Base-by-base conservation (phyloP, 2,329 filamentous ascomycete genomes). In the Chrysosporium queenslandicum region DNA sequence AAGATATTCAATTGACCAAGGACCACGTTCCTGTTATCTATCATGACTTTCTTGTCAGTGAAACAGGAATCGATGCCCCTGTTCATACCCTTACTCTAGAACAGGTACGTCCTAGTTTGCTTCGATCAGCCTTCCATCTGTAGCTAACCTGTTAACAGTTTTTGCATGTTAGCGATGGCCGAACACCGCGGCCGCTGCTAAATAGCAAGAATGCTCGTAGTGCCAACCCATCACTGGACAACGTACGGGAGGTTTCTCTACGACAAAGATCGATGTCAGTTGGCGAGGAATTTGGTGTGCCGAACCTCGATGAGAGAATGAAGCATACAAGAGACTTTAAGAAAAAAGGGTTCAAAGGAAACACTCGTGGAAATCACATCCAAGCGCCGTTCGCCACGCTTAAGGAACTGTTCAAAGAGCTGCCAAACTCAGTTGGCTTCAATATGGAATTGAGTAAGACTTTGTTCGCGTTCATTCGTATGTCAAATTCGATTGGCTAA, bases 11-110 rank as follows among this genome's bases (percentile, higher is more conserved):
- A 66, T 75, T 98, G 36, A 98, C 92, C n/a, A 98, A 98, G 64
- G 92, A 98, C 65, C 89, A 94, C 62, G 89, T 98, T 1, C 92
- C 92, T 0, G 91, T 98, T 58, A 95, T 98, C 62, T 98, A 98
- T 65, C 92, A 98, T 65, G 92, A 98, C 68, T 98, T 98, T 64
- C 76, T 97, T 12, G 92, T 98, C 66, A 95, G 89, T 64, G 92
- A 98, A 70, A 97, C 92, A 0, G 92, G 94, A 8, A 92, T 96
- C 50, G 92, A 98, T 64, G 92, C 92, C 0, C 92, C 92, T 0
- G 91, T 98, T 1, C 92, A 98, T 65, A 94, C 88, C 0, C 74
- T 98, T 58, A 98, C 92, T 0, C 73, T 97, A 3, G 91, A 98
- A 64, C 92, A 96, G 75, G 63, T 66, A 50, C 40, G 56, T 56